Conservation (phyloP, 306 rosid genomes). For the Boehmeria nivea region DNA sequence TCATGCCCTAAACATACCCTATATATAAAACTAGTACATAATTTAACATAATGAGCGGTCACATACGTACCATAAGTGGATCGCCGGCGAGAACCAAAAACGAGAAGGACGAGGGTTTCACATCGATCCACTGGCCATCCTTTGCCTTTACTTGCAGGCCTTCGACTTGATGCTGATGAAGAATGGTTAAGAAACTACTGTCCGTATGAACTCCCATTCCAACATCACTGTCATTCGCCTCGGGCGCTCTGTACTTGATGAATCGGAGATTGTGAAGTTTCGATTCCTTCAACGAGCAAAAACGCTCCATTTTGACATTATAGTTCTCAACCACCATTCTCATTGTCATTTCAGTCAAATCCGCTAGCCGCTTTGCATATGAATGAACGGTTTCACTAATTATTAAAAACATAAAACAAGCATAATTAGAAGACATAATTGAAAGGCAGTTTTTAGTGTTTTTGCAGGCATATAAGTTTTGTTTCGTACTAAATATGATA, state of each 20-base stretch:
- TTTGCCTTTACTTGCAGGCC: slow-evolving; percentile 28
- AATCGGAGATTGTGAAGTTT: slow-evolving; percentile 19
- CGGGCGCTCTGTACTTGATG: slow-evolving; percentile 18
- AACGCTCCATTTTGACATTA: slow-evolving; percentile 17
- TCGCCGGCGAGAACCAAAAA: slow-evolving; percentile 35
- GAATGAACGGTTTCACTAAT: slow-evolving; percentile 21
- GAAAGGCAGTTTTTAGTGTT: no score
- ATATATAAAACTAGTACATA: no score
- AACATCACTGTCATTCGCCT: slow-evolving; percentile 10
- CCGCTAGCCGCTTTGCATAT: slow-evolving; percentile 24
- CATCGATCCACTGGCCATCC: slow-evolving; percentile 24
- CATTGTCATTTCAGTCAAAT: slow-evolving; percentile 16
- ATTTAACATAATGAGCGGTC: no score
- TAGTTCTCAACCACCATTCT: slow-evolving; percentile 37
- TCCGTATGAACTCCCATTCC: slow-evolving; percentile 30
- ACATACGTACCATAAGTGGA: slow-evolving; percentile 28
- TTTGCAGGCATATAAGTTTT: no score
- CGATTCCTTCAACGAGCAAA: slow-evolving; percentile 10
- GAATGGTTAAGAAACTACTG: slow-evolving; percentile 21
- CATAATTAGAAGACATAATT: no score
- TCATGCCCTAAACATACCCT: no score
- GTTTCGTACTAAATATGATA: no score
- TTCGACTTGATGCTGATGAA: slow-evolving; percentile 20
- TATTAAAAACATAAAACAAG: neutral
- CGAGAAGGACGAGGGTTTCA: slow-evolving; percentile 16